phyloP scores from a whole-genome alignment of 805 yeast species.

The Kluyveromyces siamensis region DNA sequence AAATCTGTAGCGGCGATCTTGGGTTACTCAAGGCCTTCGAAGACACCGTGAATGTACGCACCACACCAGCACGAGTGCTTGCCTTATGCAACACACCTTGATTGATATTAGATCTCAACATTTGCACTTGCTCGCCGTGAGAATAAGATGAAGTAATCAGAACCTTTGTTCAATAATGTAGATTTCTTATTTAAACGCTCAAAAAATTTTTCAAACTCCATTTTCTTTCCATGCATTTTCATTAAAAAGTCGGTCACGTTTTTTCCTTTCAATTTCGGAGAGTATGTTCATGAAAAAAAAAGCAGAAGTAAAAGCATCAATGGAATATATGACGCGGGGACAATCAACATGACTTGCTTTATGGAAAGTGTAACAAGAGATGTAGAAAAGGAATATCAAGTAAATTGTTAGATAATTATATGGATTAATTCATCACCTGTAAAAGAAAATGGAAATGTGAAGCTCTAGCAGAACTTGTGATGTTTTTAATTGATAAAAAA shows the following conservation, averaged over 20 bases:
- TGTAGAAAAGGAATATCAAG: too few relatives aligned
- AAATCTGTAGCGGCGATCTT: constrained; percentile 77
- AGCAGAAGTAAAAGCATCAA: not conserved
- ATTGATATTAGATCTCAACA: constrained; percentile 2
- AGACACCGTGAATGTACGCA: not conserved
- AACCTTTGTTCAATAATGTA: not conserved
- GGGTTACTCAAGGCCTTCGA: constrained; percentile 6
- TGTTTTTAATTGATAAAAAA: too few relatives aligned
- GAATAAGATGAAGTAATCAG: not conserved
- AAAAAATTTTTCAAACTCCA: not conserved
- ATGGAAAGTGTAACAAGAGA: too few relatives aligned
- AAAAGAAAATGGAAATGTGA: too few relatives aligned
- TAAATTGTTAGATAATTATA: too few relatives aligned
- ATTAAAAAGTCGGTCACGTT: not conserved
- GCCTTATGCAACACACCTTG: constrained; percentile 1
- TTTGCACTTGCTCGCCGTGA: not conserved
- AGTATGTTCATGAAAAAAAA: not conserved
- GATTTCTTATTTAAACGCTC: not conserved
- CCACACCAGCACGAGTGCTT: not conserved
- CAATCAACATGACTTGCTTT: too few relatives aligned
- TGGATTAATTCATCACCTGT: too few relatives aligned
- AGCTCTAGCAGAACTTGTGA: too few relatives aligned
- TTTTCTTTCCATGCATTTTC: not conserved
- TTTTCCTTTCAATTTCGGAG: not conserved
- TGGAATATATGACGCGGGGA: not conserved